Evolutionary conservation across 768 basidiomycete species (phyloP).

Genomic region (Leccinellum albellum): DNA sequence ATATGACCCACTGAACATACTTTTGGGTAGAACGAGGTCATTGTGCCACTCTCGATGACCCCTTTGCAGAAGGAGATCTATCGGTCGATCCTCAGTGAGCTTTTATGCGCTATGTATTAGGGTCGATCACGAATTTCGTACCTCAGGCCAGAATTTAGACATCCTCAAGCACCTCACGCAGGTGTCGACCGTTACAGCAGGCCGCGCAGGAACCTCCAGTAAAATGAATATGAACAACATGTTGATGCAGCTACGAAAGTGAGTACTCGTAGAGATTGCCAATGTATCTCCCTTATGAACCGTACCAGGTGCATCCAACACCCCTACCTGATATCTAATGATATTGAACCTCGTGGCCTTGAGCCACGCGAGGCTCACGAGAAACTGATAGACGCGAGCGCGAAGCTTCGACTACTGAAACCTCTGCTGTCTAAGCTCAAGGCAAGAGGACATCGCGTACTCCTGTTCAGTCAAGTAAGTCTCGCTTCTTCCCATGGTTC

Average conservation of each 20-base stretch:
- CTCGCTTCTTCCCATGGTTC: background rate
- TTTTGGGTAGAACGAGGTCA: conserved; percentile 71
- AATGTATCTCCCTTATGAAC: background rate
- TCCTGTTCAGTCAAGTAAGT: conserved; percentile 87
- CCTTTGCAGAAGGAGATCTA: conserved; percentile 86
- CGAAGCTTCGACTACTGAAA: conserved; percentile 80
- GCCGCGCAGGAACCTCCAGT: conserved; percentile 25
- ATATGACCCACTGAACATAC: conserved; percentile 1
- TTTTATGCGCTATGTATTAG: conserved; percentile 7
- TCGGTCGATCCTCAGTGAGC: conserved; percentile 72
- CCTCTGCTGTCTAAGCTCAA: conserved; percentile 78
- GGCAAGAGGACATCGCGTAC: conserved; percentile 79
- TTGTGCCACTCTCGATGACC: conserved; percentile 86
- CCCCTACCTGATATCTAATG: conserved; percentile 78
- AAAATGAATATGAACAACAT: conserved; percentile 74
- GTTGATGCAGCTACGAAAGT: conserved; percentile 88
- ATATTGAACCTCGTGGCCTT: conserved; percentile 72
- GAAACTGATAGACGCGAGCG: conserved; percentile 76
- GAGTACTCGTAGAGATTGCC: conserved; percentile 23
- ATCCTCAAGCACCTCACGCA: conserved; percentile 59
- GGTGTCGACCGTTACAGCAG: conserved; percentile 34
- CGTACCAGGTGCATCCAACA: conserved; percentile 77
- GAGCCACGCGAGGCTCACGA: conserved; percentile 61
- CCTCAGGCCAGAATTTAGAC: conserved; percentile 65
- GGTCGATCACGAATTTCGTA: conserved; percentile 8